Evolutionary conservation across 2,329 filamentous ascomycete species (phyloP).

Genomic region (Chaetomium olivaceum): DNA sequence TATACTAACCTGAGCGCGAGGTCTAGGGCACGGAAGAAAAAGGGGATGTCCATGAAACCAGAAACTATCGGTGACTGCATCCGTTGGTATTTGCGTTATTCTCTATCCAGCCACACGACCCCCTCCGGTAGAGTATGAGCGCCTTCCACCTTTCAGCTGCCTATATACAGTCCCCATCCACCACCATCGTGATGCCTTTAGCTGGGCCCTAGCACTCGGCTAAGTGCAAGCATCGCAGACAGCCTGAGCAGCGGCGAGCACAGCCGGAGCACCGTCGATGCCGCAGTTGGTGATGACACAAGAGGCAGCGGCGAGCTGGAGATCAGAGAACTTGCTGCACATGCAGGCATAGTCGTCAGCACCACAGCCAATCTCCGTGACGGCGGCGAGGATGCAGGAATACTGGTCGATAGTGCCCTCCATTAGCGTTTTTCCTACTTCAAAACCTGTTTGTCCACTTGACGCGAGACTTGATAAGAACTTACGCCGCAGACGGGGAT

Average conservation of each 20-base stretch:
- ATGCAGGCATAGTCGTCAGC: slow-evolving; percentile 19
- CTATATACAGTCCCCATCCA: background rate
- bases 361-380: slow-evolving; percentile 11
- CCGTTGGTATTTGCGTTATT: background rate
- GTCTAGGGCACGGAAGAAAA: too few species aligned
- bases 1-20: too few species aligned
- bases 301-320: slow-evolving; percentile 14
- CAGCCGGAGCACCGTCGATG: background rate
- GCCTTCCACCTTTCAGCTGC: background rate
- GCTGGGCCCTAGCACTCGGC: background rate
- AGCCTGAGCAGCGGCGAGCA: slow-evolving; percentile 19
- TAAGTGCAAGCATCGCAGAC: slow-evolving; percentile 22
- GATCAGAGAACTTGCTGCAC: slow-evolving; percentile 16
- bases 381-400: slow-evolving; percentile 15
- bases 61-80: background rate
- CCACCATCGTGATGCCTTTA: background rate
- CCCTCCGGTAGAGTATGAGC: too few species aligned
- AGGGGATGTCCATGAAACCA: too few species aligned
- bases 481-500: slow-evolving; percentile 23
- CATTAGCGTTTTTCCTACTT: background rate
- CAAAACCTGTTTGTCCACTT: too few species aligned
- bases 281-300: slow-evolving; percentile 17
- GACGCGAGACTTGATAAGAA: too few species aligned
- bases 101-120: background rate
- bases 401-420: background rate